These are phyloP conservation scores for Tilletia indica DNA, from an alignment of 1,284 basidiomycete genomes.

Conservation along the genomic window DNA sequence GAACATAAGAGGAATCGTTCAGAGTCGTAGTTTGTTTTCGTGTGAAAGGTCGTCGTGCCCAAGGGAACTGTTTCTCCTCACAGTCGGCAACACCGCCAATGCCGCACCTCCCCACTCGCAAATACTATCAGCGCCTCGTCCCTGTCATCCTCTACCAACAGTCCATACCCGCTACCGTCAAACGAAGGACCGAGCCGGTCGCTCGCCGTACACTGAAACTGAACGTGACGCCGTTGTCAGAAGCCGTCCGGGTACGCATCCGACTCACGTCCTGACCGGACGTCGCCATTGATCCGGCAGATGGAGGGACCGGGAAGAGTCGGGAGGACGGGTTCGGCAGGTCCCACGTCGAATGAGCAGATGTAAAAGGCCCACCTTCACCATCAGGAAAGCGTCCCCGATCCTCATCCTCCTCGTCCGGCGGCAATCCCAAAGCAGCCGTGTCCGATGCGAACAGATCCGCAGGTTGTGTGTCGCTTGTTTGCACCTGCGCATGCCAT, in stretches of 20 bases:
- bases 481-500: slow-evolving; percentile 8
- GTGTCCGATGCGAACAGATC: slow-evolving; percentile 9
- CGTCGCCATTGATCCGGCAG: no score
- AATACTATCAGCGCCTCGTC: slow-evolving; percentile 31
- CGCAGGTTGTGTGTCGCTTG: slow-evolving; percentile 14
- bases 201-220: neutral
- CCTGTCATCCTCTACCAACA: slow-evolving; percentile 12
- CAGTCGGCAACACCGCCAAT: slow-evolving; percentile 28
- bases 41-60: neutral
- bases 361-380: neutral
- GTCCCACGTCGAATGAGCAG: neutral
- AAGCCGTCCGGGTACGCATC: neutral
- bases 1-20: no score
- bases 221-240: neutral
- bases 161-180: no score
- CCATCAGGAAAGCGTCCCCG: slow-evolving; percentile 17
- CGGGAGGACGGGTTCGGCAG: no score
- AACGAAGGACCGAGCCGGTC: no score
- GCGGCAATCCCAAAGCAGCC: slow-evolving; percentile 9
- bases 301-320: no score
- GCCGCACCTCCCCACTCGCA: slow-evolving; percentile 28
- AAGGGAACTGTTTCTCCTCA: neutral
- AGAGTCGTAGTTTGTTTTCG: no score
- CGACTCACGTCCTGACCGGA: no score
- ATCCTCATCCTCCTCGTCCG: slow-evolving; percentile 23